Evolutionary conservation across 2,329 filamentous ascomycete genomes (phyloP), one percentile per base, ranked within the genome.

Genomic region (Colletotrichum higginsianum): DNA sequence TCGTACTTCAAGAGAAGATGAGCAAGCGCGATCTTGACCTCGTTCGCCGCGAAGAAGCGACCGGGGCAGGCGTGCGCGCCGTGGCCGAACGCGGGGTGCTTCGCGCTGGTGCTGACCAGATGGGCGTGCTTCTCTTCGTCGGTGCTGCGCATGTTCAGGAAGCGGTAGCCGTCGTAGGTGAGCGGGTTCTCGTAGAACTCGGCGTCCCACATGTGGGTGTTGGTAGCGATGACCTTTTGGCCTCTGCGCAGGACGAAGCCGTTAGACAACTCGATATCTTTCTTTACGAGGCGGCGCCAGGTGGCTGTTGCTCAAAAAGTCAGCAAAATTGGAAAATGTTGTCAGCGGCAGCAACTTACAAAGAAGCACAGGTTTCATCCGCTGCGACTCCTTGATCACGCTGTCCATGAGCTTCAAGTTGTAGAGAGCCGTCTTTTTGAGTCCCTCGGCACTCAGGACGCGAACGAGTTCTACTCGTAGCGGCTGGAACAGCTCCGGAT

Each of bases 1-100:
- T 82, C 80, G 70, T 79, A 82, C 67, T 77, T 78, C 58, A 77
- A 65, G 23, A 82, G 49, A 4, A 82, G 16, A 53, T 79, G 76
- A 64, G 76, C 74, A 49, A 82, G 55, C n/a, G 77, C 46, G 40
- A 82, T 74, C 75, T 84, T 83, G 38, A 83, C 76, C 74, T 82
- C 78, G 65, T 80, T 79, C 12, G 75, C 76, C 1, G 81, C 81
- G 74, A 83, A 83, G 72, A 82, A 83, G 13, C 82, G 73, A 0
- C 82, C 82, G 1, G 82, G 82, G 70, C 81, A 84, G 1, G 81
- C 78, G 61, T 82, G 80, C 12, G 74, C 74, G 2, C 82, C 82
- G 58, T 82, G 76, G 1, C 82, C 82, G 56, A 83, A 84, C 18
- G 66, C 75, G 5, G 44, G 66, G 26, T 78, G 77, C 8, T 81